Evolutionary conservation across 495 filamentous ascomycete genomes (phyloP).

Genomic region (Xeromyces bisporus): DNA sequence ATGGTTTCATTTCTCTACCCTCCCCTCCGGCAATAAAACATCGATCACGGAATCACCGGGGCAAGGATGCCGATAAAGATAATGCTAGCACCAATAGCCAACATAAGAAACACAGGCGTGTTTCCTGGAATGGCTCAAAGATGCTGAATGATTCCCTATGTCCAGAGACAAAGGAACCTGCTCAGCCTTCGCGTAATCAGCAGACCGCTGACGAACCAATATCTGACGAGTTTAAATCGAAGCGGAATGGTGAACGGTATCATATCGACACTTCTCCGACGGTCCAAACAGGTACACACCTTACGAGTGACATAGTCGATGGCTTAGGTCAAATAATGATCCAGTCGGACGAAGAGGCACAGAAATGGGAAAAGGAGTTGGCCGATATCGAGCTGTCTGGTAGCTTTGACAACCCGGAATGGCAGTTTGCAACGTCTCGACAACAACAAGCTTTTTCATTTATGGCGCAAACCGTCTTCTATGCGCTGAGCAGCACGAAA

Average conservation of each 20-base stretch:
- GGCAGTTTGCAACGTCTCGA: slow-evolving; percentile 21
- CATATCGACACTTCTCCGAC: slow-evolving; percentile 5
- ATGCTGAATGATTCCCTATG: slow-evolving; percentile 14
- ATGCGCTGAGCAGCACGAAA: slow-evolving; percentile 48
- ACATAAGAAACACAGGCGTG: slow-evolving; percentile 20
- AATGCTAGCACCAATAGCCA: slow-evolving; percentile 9
- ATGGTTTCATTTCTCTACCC: slow-evolving; percentile 16
- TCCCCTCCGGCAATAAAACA: slow-evolving; percentile 29
- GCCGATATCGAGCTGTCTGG: slow-evolving; percentile 22
- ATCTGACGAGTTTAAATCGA: slow-evolving; percentile 11
- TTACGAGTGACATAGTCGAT: slow-evolving; percentile 24
- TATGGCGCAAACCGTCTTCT: slow-evolving; percentile 57
- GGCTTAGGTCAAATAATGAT: slow-evolving; percentile 21
- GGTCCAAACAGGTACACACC: slow-evolving; percentile 27
- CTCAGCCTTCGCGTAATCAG: slow-evolving; percentile 1
- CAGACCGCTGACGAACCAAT: slow-evolving; percentile 5
- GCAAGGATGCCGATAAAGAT: slow-evolving; percentile 13
- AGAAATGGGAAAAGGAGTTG: slow-evolving; percentile 24
- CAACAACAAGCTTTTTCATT: slow-evolving; percentile 35
- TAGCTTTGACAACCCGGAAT: slow-evolving; percentile 23
- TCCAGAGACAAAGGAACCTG: slow-evolving; percentile 4
- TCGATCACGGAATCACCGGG: slow-evolving; percentile 27
- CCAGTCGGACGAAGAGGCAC: slow-evolving; percentile 19
- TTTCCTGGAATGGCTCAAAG: slow-evolving; percentile 31
- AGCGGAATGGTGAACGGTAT: slow-evolving; percentile 3